phyloP scores from a whole-genome alignment of 1,139 yeast species.

The Candida tropicalis region DNA sequence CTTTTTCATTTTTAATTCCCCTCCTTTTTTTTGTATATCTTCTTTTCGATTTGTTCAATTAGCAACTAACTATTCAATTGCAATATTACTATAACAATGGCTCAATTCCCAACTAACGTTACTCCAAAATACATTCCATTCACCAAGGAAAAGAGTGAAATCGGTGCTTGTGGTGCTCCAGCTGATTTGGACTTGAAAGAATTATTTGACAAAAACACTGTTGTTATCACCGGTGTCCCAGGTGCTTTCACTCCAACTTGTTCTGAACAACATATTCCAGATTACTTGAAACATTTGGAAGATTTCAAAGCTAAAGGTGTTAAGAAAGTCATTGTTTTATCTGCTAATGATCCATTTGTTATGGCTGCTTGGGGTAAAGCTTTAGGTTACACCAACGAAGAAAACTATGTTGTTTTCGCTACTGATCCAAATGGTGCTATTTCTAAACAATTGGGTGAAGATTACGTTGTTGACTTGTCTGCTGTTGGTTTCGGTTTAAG shows the following conservation, averaged over 20 bases:
- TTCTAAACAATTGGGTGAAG: slow-evolving; percentile 62
- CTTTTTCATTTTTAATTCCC: too few species aligned
- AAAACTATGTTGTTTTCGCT: slow-evolving; percentile 61
- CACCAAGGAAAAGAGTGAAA: slow-evolving; percentile 41
- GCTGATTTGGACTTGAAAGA: slow-evolving; percentile 50
- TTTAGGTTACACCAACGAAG: slow-evolving; percentile 53
- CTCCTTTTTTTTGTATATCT: too few species aligned
- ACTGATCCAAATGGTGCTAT: slow-evolving; percentile 60
- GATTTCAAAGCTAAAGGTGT: slow-evolving; percentile 69
- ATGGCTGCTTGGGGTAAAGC: slow-evolving; percentile 81
- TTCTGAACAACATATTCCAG: slow-evolving; percentile 81
- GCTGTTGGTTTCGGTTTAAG: slow-evolving; percentile 50
- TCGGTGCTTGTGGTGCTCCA: slow-evolving; percentile 59
- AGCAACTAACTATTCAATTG: too few species aligned
- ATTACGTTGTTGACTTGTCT: slow-evolving; percentile 49
- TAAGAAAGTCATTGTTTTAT: slow-evolving; percentile 67
- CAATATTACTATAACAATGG: background rate
- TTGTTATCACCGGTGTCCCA: slow-evolving; percentile 80
- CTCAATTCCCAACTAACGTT: slow-evolving; percentile 52
- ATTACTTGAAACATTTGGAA: slow-evolving; percentile 53
- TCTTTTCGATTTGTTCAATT: too few species aligned
- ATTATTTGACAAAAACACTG: slow-evolving; percentile 52
- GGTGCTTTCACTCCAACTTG: slow-evolving; percentile 95
- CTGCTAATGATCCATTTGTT: slow-evolving; percentile 86
- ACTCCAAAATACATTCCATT: slow-evolving; percentile 61